Evolutionary conservation across 306 rosid genomes (phyloP).

Genomic region (Vigna reflexopilosa): DNA sequence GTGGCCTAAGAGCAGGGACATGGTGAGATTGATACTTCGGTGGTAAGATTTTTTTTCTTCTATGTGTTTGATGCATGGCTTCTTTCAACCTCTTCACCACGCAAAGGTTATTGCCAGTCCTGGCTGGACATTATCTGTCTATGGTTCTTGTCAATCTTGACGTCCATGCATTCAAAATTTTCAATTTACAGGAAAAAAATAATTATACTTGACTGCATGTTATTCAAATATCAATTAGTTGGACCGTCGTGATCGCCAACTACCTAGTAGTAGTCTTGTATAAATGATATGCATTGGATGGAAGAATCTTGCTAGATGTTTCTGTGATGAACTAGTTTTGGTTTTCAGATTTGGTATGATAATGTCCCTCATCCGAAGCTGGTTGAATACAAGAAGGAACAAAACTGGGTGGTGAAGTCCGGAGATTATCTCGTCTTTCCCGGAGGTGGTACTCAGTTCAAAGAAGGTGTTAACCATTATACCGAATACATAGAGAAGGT

Average conservation of each 20-base stretch:
- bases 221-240: too few species aligned
- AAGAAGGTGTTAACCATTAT: constrained; percentile 77
- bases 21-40: constrained; percentile 89
- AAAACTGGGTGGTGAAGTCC: constrained; percentile 77
- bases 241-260: too few species aligned
- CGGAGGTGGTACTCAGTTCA: constrained; percentile 93
- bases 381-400: constrained; percentile 89
- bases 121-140: too few species aligned
- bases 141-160: background rate
- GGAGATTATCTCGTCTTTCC: constrained; percentile 78
- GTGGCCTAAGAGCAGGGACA: constrained; percentile 97
- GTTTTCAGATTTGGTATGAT: constrained; percentile 75
- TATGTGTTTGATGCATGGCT: background rate
- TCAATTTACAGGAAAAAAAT: too few species aligned
- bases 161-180: background rate
- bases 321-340: constrained; percentile 1
- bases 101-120: background rate
- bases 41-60: constrained; percentile 56
- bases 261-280: background rate
- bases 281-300: background rate
- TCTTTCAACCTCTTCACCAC: background rate
- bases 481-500: constrained; percentile 66
- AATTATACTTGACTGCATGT: too few species aligned
- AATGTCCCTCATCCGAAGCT: constrained; percentile 89
- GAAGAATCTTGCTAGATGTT: background rate